These are phyloP conservation scores for Flaveria trinervia DNA, from an alignment of 129 eudicot genomes.

Conservation along the genomic window DNA sequence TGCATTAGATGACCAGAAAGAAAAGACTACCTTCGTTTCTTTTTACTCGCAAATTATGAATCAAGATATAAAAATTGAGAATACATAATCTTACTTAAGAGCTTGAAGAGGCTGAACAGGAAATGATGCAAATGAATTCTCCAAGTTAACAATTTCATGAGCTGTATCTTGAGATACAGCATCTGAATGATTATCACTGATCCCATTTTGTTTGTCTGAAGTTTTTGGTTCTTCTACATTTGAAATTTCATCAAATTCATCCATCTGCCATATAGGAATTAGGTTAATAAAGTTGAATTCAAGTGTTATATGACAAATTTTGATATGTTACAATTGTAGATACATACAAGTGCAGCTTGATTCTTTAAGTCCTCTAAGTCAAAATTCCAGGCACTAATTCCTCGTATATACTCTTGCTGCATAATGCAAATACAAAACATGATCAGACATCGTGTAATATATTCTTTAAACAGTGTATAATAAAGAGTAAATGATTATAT, in stretches of 20 bases:
- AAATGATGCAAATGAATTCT: constrained; percentile 67
- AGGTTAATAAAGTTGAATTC: constrained; percentile 9
- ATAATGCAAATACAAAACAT: constrained; percentile 1
- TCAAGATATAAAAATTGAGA: neutral
- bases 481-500: neutral
- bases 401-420: constrained; percentile 95
- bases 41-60: constrained; percentile 11
- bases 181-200: constrained; percentile 43
- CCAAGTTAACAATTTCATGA: constrained; percentile 55
- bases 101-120: constrained; percentile 86
- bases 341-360: constrained; percentile 88
- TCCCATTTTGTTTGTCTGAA: constrained; percentile 41
- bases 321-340: neutral
- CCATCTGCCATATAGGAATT: constrained; percentile 53
- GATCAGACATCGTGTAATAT: neutral
- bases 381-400: constrained; percentile 95
- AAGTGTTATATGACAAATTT: neutral
- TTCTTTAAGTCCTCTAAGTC: constrained; percentile 89
- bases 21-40: neutral
- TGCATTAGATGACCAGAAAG: constrained; percentile 20
- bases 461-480: too few relatives aligned
- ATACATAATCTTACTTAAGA: constrained; percentile 56
- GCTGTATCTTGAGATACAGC: constrained; percentile 50
- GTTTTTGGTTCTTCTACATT: constrained; percentile 46
- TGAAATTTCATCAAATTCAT: constrained; percentile 52